Conservation (phyloP, 257 asterid genomes). For the Fraxinus pennsylvanica region DNA sequence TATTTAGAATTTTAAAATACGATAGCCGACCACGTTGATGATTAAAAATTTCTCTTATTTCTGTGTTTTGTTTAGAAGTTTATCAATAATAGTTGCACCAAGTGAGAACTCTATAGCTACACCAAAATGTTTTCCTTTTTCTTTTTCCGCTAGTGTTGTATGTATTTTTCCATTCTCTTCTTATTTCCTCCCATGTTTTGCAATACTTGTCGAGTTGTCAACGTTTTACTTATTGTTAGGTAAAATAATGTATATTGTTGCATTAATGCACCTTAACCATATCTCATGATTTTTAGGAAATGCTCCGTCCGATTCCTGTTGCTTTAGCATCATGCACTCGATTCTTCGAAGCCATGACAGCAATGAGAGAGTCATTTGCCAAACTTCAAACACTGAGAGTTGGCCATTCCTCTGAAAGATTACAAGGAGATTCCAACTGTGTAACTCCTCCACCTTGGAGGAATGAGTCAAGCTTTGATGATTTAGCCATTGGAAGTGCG, state of each 20-base stretch:
- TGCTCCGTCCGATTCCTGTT: slow-evolving; percentile 97
- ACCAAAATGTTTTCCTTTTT: neutral
- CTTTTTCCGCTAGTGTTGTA: neutral
- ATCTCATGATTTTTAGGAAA: slow-evolving; percentile 52
- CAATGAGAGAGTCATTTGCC: slow-evolving; percentile 88
- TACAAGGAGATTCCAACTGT: slow-evolving; percentile 57
- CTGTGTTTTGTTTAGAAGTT: neutral
- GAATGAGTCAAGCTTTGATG: slow-evolving; percentile 67
- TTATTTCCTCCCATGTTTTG: neutral
- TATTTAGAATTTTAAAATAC: neutral
- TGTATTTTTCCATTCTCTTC: neutral
- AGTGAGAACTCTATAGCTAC: neutral
- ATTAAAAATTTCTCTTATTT: neutral
- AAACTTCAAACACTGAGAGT: slow-evolving; percentile 84
- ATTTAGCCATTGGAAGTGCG: slow-evolving; percentile 42
- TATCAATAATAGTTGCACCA: neutral
- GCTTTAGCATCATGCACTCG: slow-evolving; percentile 98
- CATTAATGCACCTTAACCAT: slow-evolving; percentile 16
- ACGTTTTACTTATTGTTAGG: neutral
- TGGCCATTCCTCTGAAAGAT: slow-evolving; percentile 60
- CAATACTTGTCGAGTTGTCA: neutral
- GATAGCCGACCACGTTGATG: neutral
- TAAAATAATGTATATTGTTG: neutral
- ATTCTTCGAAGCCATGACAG: slow-evolving; percentile 94
- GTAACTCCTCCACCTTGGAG: slow-evolving; percentile 81